Evolutionary conservation across 805 yeast species (phyloP).

Genomic region (Zygotorulaspora chibaensis): DNA sequence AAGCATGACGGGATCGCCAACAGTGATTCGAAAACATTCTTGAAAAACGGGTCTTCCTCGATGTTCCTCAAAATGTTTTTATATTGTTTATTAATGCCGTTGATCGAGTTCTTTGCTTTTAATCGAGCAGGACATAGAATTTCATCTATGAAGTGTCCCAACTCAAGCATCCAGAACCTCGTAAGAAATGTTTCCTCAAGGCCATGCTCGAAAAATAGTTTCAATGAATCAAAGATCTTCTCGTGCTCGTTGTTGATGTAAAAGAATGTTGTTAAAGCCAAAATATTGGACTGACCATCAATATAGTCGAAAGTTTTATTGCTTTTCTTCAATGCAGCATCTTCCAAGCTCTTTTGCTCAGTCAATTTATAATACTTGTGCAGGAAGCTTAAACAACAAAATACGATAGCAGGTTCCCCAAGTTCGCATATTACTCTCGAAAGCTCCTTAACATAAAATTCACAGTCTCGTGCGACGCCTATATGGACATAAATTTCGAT

Average conservation of each 20-base stretch:
- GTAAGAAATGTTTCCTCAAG: slow-evolving; percentile 13
- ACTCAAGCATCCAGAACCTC: slow-evolving; percentile 23
- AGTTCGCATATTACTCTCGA: slow-evolving; percentile 35
- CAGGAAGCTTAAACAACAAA: slow-evolving; percentile 17
- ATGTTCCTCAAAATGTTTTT: slow-evolving; percentile 32
- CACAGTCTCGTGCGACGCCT: slow-evolving; percentile 58
- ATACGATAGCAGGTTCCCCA: slow-evolving; percentile 28
- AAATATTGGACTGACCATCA: slow-evolving; percentile 27
- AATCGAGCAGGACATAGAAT: slow-evolving; percentile 15
- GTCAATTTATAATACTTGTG: slow-evolving; percentile 22
- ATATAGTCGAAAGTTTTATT: slow-evolving; percentile 26
- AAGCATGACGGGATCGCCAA: slow-evolving; percentile 41
- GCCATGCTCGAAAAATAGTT: slow-evolving; percentile 18
- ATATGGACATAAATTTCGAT: slow-evolving; percentile 41
- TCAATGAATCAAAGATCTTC: slow-evolving; percentile 19
- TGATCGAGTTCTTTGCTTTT: slow-evolving; percentile 27
- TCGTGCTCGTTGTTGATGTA: slow-evolving; percentile 21
- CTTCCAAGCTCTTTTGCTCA: slow-evolving; percentile 14
- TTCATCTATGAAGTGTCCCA: slow-evolving; percentile 18
- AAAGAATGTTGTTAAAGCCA: slow-evolving; percentile 20
- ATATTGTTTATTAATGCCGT: slow-evolving; percentile 31
- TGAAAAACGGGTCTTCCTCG: slow-evolving; percentile 45
- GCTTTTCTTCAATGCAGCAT: slow-evolving; percentile 8
- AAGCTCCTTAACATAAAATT: slow-evolving; percentile 51
- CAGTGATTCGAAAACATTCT: slow-evolving; percentile 48